A percentile compares a stretch with the other conserved stretches of the same genome.
Conservation (phyloP, 805 yeast genomes). For the Yarrowia sp. region DNA sequence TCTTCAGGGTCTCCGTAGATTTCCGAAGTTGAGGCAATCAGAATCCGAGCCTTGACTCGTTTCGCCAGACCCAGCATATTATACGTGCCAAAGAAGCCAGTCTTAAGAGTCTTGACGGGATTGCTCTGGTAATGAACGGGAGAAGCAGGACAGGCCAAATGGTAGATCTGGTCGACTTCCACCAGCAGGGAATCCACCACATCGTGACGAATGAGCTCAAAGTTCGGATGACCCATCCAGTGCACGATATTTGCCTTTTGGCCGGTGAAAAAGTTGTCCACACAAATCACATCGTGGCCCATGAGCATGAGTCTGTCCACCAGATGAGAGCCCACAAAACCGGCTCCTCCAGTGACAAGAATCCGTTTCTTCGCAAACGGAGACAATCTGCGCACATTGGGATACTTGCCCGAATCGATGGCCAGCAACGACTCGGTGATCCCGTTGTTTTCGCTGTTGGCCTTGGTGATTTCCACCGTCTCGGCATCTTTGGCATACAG, state of each 20-base stretch:
- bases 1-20: slow-evolving; percentile 47
- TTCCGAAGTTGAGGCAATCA: slow-evolving; percentile 47
- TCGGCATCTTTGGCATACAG: slow-evolving; percentile 30
- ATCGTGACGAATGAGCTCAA: slow-evolving; percentile 46
- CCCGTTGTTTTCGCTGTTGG: slow-evolving; percentile 8
- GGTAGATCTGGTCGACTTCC: slow-evolving; percentile 47
- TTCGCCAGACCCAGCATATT: slow-evolving; percentile 48
- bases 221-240: slow-evolving; percentile 48
- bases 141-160: slow-evolving; percentile 47
- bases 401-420: slow-evolving; percentile 39
- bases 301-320: slow-evolving; percentile 47
- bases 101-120: slow-evolving; percentile 47
- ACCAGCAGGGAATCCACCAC: slow-evolving; percentile 46
- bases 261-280: slow-evolving; percentile 47
- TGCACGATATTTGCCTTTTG: slow-evolving; percentile 45
- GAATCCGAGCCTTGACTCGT: slow-evolving; percentile 46
- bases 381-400: slow-evolving; percentile 44
- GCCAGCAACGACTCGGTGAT: slow-evolving; percentile 28
- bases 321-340: slow-evolving; percentile 47
- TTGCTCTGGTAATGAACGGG: slow-evolving; percentile 47
- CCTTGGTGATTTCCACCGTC: slow-evolving; percentile 13
- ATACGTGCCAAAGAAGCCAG: slow-evolving; percentile 47
- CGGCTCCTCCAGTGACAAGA: slow-evolving; percentile 47
- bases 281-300: slow-evolving; percentile 46
- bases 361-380: slow-evolving; percentile 46